phyloP scores from a whole-genome alignment of 2,329 filamentous ascomycete genomes.

The Teratosphaeria destructans region DNA sequence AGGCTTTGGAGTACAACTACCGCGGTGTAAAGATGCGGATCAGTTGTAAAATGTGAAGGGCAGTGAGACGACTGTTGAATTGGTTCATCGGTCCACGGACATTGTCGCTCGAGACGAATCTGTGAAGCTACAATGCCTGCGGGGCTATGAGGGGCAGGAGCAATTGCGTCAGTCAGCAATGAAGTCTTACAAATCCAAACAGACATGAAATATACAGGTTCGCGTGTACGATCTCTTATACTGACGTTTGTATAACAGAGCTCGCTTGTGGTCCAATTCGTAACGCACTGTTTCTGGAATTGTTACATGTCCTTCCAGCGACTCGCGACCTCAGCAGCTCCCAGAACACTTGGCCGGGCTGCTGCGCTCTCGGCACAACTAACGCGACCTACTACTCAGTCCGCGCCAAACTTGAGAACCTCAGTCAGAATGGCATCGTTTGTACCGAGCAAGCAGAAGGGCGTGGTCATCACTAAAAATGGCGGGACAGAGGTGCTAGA shows the following conservation, averaged over 20 bases:
- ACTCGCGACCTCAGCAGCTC: constrained; percentile 2
- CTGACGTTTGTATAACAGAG: neutral
- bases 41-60: no score
- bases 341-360: constrained; percentile 13
- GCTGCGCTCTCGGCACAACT: constrained; percentile 17
- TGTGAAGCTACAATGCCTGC: neutral
- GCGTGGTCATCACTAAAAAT: constrained; percentile 59
- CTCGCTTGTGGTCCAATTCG: neutral
- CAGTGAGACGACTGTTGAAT: neutral
- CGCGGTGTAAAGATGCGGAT: no score
- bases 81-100: neutral
- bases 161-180: neutral
- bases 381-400: neutral
- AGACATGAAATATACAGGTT: no score
- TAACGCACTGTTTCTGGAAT: neutral
- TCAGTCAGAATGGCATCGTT: constrained; percentile 17
- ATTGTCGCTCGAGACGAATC: neutral
- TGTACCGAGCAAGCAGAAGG: constrained; percentile 60
- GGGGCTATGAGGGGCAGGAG: neutral
- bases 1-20: neutral
- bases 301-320: constrained; percentile 2
- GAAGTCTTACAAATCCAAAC: neutral
- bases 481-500: constrained; percentile 64
- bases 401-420: neutral
- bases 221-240: neutral